Evolutionary conservation across 192 early-diverging fungal species (phyloP), one percentile per base, ranked within the genome.

Genomic region (Martensiomyces pterosporus): DNA sequence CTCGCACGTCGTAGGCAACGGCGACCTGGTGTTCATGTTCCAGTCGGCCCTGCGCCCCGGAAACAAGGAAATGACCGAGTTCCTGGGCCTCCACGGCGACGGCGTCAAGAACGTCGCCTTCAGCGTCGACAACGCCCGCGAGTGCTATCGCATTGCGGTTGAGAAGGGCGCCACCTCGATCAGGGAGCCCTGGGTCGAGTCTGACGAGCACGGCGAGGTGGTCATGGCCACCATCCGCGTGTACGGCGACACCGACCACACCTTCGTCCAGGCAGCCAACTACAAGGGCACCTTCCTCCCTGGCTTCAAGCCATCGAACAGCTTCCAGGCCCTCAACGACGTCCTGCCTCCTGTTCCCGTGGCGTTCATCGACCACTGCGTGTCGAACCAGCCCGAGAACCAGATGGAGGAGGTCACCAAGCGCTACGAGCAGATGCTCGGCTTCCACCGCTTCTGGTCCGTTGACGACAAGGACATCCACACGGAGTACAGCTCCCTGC

Each of bases 361-460:
- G 14, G 45, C 67, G 39, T 79, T 80, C 48, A 85, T 98, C 58
- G 95, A 96, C 66, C 95, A 98, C 78, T 87, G 90, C 47, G 95
- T 98, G 35, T 90, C 86, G 10, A 98, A 96, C 79, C 93, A 96
- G 64, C 92, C 93, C 49, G 91, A 93, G 57, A 70, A 82, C 76
- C 78, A 88, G 76, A 94, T 98, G 93, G 64, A 82, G 23, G 57
- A 80, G 49, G 82, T 88, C 47, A 88, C 85, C 67, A 84, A 93
- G 52, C 76, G 85, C 51, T 95, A 98, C 74, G 92, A 95, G 76
- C 75, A 83, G 44, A 75, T 82, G 47, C 82, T 98, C n/a, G 91
- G 88, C 49, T 98, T 96, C 83, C 93, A 93, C 76, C 83, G 93
- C 36, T 98, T 97, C 86, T 96, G 92, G 92, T 92, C 89, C 34